Conservation (phyloP, 148 eudicot species). For the Selenicereus undatus region DNA sequence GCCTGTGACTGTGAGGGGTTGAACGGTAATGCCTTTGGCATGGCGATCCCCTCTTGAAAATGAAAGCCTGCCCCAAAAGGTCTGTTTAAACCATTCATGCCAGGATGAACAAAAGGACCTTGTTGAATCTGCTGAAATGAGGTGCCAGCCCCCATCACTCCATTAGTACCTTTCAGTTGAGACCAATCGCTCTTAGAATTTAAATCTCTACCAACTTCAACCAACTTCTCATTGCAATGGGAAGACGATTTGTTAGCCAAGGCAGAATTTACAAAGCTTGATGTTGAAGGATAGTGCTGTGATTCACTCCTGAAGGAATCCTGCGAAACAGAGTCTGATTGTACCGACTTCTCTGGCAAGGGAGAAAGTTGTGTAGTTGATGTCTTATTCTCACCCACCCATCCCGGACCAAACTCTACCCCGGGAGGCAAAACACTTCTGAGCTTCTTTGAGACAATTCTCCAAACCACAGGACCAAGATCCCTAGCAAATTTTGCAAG, state of each 20-base stretch:
- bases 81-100: constrained; percentile 40
- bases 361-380: constrained; percentile 27
- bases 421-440: constrained; percentile 55
- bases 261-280: constrained; percentile 26
- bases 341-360: constrained; percentile 31
- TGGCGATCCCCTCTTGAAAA: constrained; percentile 32
- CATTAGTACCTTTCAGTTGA: constrained; percentile 21
- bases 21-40: constrained; percentile 27
- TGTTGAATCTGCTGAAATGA: constrained; percentile 23
- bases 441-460: constrained; percentile 55
- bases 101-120: constrained; percentile 21
- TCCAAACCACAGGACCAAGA: constrained; percentile 87
- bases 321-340: constrained; percentile 20
- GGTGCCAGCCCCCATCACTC: constrained; percentile 21
- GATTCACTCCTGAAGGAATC: constrained; percentile 25
- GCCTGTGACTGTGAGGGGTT: constrained; percentile 25
- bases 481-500: constrained; percentile 65
- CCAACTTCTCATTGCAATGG: constrained; percentile 18
- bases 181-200: constrained; percentile 34
- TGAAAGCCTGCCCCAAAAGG: constrained; percentile 27
- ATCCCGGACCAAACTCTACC: constrained; percentile 74
- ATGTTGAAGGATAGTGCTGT: constrained; percentile 19
- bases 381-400: constrained; percentile 56
- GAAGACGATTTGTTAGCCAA: constrained; percentile 11
- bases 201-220: constrained; percentile 27